A percentile compares a stretch with the other conserved stretches of the same genome.
phyloP scores from a whole-genome alignment of 106 monocot species.

The Platanthera guangdongensis region DNA sequence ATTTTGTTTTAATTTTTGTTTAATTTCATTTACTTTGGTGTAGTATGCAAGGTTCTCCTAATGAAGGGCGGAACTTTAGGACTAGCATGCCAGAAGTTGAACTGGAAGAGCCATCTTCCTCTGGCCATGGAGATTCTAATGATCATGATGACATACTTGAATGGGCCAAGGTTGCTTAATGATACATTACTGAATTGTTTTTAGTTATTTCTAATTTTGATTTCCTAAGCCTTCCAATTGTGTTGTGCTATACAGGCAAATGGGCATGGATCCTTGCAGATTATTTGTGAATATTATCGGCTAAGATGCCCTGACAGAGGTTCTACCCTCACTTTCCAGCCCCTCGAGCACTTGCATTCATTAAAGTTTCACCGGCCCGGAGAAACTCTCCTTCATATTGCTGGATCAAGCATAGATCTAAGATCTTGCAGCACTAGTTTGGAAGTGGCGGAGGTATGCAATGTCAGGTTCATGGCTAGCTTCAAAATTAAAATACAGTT shows the following conservation, averaged over 20 bases:
- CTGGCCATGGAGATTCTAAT: conserved; percentile 56
- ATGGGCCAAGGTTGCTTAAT: conserved; percentile 79
- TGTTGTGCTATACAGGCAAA: conserved; percentile 41
- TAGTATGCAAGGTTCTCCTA: conserved; percentile 51
- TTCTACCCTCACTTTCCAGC: conserved; percentile 74
- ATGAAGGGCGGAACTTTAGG: conserved; percentile 50
- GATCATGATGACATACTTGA: conserved; percentile 56
- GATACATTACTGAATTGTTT: background rate
- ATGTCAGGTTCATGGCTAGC: background rate
- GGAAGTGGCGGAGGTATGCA: conserved; percentile 71
- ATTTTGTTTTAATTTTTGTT: background rate
- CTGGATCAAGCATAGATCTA: conserved; percentile 77
- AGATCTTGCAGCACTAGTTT: conserved; percentile 65
- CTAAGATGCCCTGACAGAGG: conserved; percentile 77
- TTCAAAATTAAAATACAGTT: background rate
- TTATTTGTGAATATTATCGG: conserved; percentile 78
- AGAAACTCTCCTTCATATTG: conserved; percentile 78
- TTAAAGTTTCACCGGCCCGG: conserved; percentile 74
- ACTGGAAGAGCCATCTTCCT: conserved; percentile 72
- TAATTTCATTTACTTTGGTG: background rate
- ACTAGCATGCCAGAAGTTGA: conserved; percentile 51
- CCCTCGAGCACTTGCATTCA: conserved; percentile 89
- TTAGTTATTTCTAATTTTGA: background rate
- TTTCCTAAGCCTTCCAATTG: background rate
- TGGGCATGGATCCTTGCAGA: conserved; percentile 67